phyloP scores from a whole-genome alignment of 2,329 filamentous ascomycete genomes.

The Byssoonygena ceratinophila region DNA sequence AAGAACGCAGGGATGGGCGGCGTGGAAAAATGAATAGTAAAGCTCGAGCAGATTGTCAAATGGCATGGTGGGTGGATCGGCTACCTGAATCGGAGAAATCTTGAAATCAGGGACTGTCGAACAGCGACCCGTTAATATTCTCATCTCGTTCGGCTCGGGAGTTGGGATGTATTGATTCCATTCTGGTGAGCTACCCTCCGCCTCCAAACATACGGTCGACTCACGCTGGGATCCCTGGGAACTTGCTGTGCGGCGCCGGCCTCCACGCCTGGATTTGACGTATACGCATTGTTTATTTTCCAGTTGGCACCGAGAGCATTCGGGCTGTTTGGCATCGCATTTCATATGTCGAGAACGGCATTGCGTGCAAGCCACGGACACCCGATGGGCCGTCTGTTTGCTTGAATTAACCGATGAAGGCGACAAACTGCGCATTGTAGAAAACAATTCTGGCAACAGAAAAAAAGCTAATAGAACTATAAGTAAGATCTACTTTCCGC shows the following conservation, averaged over 20 bases:
- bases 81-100: neutral
- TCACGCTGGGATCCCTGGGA: neutral
- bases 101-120: neutral
- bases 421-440: neutral
- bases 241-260: slow-evolving; percentile 19
- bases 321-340: slow-evolving; percentile 39
- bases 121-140: neutral
- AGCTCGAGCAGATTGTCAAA: slow-evolving; percentile 15
- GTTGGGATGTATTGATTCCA: neutral
- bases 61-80: neutral
- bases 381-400: slow-evolving; percentile 5
- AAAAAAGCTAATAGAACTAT: neutral
- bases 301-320: slow-evolving; percentile 34
- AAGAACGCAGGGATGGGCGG: slow-evolving; percentile 23
- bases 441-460: neutral
- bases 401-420: neutral
- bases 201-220: neutral
- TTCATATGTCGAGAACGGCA: slow-evolving; percentile 36
- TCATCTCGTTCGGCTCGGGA: neutral
- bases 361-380: slow-evolving; percentile 22
- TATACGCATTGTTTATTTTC: slow-evolving; percentile 40
- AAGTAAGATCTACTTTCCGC: neutral
- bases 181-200: neutral
- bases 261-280: slow-evolving; percentile 40
- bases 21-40: slow-evolving; percentile 28